Conservation (phyloP, 495 filamentous ascomycete species). For the Penicillium waksmanii region DNA sequence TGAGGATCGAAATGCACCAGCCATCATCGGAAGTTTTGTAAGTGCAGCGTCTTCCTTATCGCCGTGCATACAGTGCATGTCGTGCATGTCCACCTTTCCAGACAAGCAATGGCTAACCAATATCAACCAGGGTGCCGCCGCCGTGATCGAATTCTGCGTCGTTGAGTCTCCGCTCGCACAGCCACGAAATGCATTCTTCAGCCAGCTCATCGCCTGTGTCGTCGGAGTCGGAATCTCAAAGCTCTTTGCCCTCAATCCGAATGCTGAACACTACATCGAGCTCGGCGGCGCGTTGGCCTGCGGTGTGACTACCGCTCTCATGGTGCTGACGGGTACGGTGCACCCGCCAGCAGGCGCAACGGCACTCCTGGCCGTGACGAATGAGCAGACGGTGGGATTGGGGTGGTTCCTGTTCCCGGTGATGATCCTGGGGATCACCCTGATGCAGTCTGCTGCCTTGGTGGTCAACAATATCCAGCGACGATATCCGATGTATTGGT, state of each 20-base stretch:
- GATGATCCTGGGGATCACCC: slow-evolving; percentile 62
- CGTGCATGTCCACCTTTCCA: too few relatives aligned
- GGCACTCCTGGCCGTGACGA: slow-evolving; percentile 74
- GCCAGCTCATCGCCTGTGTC: slow-evolving; percentile 69
- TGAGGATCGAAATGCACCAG: slow-evolving; percentile 37
- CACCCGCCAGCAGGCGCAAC: slow-evolving; percentile 91
- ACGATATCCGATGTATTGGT: slow-evolving; percentile 80
- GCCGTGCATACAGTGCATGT: neutral
- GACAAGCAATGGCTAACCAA: slow-evolving; percentile 14
- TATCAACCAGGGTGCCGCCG: slow-evolving; percentile 66
- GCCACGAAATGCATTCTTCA: slow-evolving; percentile 74
- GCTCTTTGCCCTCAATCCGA: slow-evolving; percentile 64
- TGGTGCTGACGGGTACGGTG: slow-evolving; percentile 77
- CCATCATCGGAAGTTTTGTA: slow-evolving; percentile 49
- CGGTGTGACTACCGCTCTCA: slow-evolving; percentile 67
- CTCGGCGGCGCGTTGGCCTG: slow-evolving; percentile 72
- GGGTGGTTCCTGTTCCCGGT: slow-evolving; percentile 77
- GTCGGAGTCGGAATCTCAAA: slow-evolving; percentile 72
- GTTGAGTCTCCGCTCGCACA: slow-evolving; percentile 85
- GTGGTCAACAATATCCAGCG: slow-evolving; percentile 78
- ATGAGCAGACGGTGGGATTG: slow-evolving; percentile 52
- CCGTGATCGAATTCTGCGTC: slow-evolving; percentile 72
- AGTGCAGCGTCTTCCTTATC: slow-evolving; percentile 10
- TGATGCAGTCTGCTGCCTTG: slow-evolving; percentile 70
- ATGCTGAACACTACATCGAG: slow-evolving; percentile 55